A percentile compares a stretch with the other conserved stretches of the same genome.
These are phyloP conservation scores for Salix exigua DNA, from an alignment of 345 rosid genomes.

Conservation along the genomic window DNA sequence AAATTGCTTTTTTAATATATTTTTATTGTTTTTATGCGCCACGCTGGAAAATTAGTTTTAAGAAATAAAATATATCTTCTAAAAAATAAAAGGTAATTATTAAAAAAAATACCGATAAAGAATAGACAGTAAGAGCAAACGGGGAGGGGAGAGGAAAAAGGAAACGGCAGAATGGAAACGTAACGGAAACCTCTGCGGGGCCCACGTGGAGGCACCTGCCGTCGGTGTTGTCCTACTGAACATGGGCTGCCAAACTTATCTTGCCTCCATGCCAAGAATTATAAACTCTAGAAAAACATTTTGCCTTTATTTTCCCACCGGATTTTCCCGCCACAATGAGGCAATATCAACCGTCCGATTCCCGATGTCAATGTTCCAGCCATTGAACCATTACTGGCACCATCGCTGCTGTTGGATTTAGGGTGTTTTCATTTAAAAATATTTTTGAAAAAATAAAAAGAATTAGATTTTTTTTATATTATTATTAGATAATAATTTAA, in stretches of 20 bases:
- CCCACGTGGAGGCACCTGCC: constrained; percentile 29
- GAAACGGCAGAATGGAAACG: constrained; percentile 9
- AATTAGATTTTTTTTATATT: too few species aligned
- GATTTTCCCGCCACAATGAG: constrained; percentile 43
- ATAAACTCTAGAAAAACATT: background rate
- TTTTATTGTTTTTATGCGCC: too few species aligned
- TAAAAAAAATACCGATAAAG: background rate
- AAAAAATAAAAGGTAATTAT: too few species aligned
- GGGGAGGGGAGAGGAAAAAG: background rate
- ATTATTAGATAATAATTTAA: too few species aligned
- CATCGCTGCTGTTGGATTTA: background rate
- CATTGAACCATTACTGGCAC: background rate
- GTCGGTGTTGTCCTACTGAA: constrained; percentile 46
- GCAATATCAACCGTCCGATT: constrained; percentile 5
- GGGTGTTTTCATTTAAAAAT: too few species aligned
- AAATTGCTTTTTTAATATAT: too few species aligned
- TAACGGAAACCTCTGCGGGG: constrained; percentile 24
- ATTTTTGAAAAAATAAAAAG: too few species aligned
- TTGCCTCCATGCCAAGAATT: background rate
- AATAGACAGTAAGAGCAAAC: background rate
- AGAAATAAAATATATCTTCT: too few species aligned
- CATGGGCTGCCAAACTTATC: background rate
- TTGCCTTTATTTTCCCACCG: constrained; percentile 22
- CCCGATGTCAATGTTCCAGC: background rate
- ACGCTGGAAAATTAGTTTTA: too few species aligned